A percentile compares a stretch with the other conserved stretches of the same genome.
These are phyloP conservation scores for Phytophthora sp. DNA, from an alignment of 352 stramenopile species.

Conservation along the genomic window DNA sequence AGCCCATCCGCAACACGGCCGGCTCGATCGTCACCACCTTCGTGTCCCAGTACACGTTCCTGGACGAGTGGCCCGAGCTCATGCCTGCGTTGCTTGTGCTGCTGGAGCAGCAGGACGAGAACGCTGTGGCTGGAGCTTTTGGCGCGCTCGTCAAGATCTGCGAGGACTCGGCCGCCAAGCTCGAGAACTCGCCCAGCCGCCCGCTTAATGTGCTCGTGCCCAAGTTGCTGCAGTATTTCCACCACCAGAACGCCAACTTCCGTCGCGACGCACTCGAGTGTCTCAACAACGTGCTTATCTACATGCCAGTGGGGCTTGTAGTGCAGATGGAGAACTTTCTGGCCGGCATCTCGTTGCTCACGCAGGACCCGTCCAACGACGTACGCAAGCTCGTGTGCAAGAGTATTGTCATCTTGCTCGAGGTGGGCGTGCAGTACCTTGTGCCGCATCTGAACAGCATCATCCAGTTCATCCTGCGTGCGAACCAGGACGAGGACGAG, in stretches of 20 bases:
- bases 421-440: conserved; percentile 91
- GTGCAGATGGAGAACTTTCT: conserved; percentile 92
- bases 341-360: conserved; percentile 88
- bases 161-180: conserved; percentile 89
- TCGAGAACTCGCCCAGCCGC: conserved; percentile 87
- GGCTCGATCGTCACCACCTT: conserved; percentile 86
- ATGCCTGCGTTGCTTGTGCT: conserved; percentile 72
- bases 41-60: conserved; percentile 86
- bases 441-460: conserved; percentile 90
- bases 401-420: conserved; percentile 90
- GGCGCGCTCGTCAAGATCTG: conserved; percentile 89
- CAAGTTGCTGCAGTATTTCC: conserved; percentile 90
- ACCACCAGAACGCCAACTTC: conserved; percentile 78
- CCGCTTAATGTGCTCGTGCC: conserved; percentile 89
- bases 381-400: conserved; percentile 91
- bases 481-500: conserved; percentile 87
- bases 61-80: conserved; percentile 90
- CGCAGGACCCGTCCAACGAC: conserved; percentile 80
- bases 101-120: conserved; percentile 68
- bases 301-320: conserved; percentile 87
- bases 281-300: conserved; percentile 91
- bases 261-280: conserved; percentile 88
- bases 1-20: conserved; percentile 80
- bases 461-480: conserved; percentile 92
- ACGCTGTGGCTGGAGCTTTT: conserved; percentile 84